These are phyloP conservation scores for Hydrangea macrophylla DNA, from an alignment of 148 eudicot species.

Conservation along the genomic window DNA sequence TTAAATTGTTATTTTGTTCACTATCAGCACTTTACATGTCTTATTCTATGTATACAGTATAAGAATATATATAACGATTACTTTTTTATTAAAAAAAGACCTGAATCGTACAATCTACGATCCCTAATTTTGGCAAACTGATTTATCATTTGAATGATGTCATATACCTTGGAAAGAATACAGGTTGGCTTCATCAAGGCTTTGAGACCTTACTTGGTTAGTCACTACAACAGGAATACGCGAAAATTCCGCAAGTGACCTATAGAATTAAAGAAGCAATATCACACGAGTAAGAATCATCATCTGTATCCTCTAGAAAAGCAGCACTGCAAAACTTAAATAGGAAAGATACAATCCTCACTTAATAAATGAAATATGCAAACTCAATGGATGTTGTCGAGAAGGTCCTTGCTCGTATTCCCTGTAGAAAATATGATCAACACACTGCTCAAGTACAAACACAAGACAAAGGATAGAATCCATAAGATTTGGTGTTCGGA, in stretches of 20 bases:
- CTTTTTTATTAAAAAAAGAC: too few relatives aligned
- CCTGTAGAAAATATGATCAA: slow-evolving; percentile 34
- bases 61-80: not conserved
- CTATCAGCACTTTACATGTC: too few relatives aligned
- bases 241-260: slow-evolving; percentile 85
- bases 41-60: too few relatives aligned
- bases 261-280: slow-evolving; percentile 20
- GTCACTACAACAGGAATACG: slow-evolving; percentile 87
- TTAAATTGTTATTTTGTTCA: too few relatives aligned
- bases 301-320: not conserved
- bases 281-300: slow-evolving; percentile 1
- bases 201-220: slow-evolving; percentile 86
- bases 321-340: slow-evolving; percentile 2
- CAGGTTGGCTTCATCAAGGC: slow-evolving; percentile 43
- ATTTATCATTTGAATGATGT: too few relatives aligned
- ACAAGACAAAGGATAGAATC: slow-evolving; percentile 7
- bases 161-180: slow-evolving; percentile 75
- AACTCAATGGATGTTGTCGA: slow-evolving; percentile 64
- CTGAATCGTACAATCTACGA: too few relatives aligned
- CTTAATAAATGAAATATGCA: slow-evolving; percentile 93
- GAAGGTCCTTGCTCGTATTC: slow-evolving; percentile 56
- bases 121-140: too few relatives aligned
- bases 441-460: not conserved
- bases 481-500: not conserved
- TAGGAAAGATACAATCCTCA: slow-evolving; percentile 25